These are phyloP conservation scores for Tardiomyces blankii DNA, from an alignment of 1,139 yeast species.

Conservation along the genomic window DNA sequence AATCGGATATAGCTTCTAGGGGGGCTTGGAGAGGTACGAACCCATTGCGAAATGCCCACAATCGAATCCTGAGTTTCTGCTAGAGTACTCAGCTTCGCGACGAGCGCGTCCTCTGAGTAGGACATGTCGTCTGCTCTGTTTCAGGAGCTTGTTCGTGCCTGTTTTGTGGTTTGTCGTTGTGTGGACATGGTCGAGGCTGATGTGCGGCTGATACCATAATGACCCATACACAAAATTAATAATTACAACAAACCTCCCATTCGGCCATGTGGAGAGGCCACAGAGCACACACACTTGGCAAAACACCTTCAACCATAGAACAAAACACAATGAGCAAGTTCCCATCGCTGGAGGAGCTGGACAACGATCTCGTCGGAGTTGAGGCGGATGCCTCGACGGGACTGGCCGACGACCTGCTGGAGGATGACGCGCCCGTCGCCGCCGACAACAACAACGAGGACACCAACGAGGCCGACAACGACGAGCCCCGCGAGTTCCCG, in stretches of 20 bases:
- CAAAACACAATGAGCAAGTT: constrained; percentile 57
- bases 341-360: constrained; percentile 60
- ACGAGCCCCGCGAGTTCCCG: constrained; percentile 29
- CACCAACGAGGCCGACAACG: constrained; percentile 46
- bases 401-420: constrained; percentile 21
- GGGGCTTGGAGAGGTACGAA: not conserved
- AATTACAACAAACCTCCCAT: not conserved
- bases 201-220: not conserved
- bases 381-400: constrained; percentile 19
- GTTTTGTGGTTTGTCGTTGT: no score
- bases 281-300: not conserved
- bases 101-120: constrained; percentile 39
- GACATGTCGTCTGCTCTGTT: constrained; percentile 36
- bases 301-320: constrained; percentile 2
- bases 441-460: constrained; percentile 78
- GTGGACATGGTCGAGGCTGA: not conserved
- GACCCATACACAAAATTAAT: not conserved
- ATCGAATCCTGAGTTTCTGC: constrained; percentile 78
- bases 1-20: not conserved
- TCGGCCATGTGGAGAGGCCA: not conserved
- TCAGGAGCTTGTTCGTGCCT: not conserved
- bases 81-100: constrained; percentile 45
- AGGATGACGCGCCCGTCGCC: constrained; percentile 61
- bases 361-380: constrained; percentile 19
- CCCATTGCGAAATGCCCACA: constrained; percentile 79